Evolutionary conservation across 345 rosid genomes (phyloP), one percentile per base, ranked within the genome.

Genomic region (Hibiscus mutabilis): DNA sequence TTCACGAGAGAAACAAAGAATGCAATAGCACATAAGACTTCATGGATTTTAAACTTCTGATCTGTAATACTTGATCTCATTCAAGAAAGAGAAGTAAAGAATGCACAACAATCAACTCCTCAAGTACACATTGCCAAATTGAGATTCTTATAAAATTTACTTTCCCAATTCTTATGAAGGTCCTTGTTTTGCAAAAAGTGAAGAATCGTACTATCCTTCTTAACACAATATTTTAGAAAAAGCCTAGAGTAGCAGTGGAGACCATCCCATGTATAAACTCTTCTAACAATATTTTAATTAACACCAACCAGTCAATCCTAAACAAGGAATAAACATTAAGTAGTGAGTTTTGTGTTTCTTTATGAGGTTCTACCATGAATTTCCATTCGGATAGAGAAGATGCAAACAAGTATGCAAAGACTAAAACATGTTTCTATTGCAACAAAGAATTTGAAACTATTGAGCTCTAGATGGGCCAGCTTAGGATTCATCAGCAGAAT

Each of bases 391-490:
- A 1, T 21, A 21, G 15, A 53, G 66, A 70, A 73, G 76, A 71
- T 68, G 46, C 52, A 19, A 35, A 68, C 42, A 74, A 53, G 49
- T 64, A 19, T 35, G 35, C 29, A 6, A 11, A 12, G 72, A 2
- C 37, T 3, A 29, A 53, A 62, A 24, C 69, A 53, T 79, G 79
- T 82, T 18, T 69, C 60, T 71, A 65, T 52, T 76, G 85, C 79
- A 68, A 42, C 22, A 68, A 69, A 57, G 47, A 35, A 12, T 71
- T 82, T 59, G 10, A 35, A 59, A 64, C 62, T 71, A 68, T 47
- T 68, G 37, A 11, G 78, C 78, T 33, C 75, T 76, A 55, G 69
- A 73, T 6, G 72, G 77, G 35, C 5, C 6, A 31, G 5, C 35
- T 31, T 31, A 31, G 35, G 1, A 31, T 31, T 31, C 22, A 37